Percentiles rank a stretch among this genome's conserved stretches.
Evolutionary conservation across 805 yeast genomes (phyloP).

Genomic region (Sugiyamaella lignohabitans): DNA sequence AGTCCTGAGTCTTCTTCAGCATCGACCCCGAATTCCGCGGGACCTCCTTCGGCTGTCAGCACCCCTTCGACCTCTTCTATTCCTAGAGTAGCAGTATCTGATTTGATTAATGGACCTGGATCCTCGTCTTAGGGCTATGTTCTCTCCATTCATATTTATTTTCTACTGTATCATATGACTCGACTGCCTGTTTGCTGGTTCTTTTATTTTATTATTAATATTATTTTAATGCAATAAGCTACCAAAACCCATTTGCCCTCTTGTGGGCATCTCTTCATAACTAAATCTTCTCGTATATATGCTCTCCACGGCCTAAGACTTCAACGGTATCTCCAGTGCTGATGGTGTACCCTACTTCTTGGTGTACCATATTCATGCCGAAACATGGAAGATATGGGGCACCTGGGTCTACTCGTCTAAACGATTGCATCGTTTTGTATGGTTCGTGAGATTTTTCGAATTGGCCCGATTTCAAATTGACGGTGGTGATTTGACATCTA

Average conservation of each 20-base stretch:
- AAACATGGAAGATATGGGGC: conserved; percentile 24
- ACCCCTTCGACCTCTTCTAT: conserved; percentile 2
- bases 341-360: conserved; percentile 19
- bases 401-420: conserved; percentile 29
- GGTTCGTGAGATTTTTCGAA: conserved; percentile 25
- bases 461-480: conserved; percentile 24
- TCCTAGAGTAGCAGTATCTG: conserved; percentile 17
- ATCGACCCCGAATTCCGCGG: conserved; percentile 2
- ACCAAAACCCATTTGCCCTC: no score
- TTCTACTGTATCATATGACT: no score
- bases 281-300: conserved; percentile 13
- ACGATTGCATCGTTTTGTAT: conserved; percentile 25
- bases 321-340: conserved; percentile 26
- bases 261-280: no score
- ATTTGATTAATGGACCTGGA: conserved; percentile 17
- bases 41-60: conserved; percentile 1
- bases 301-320: conserved; percentile 20
- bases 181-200: no score
- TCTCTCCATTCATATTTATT: no score
- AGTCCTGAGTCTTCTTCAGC: not conserved
- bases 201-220: no score
- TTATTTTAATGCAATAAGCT: no score
- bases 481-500: conserved; percentile 31
- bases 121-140: conserved; percentile 1
- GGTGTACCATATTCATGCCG: conserved; percentile 27